Conservation (phyloP, 192 early-diverging fungal genomes). For the Thamnidium elegans region DNA sequence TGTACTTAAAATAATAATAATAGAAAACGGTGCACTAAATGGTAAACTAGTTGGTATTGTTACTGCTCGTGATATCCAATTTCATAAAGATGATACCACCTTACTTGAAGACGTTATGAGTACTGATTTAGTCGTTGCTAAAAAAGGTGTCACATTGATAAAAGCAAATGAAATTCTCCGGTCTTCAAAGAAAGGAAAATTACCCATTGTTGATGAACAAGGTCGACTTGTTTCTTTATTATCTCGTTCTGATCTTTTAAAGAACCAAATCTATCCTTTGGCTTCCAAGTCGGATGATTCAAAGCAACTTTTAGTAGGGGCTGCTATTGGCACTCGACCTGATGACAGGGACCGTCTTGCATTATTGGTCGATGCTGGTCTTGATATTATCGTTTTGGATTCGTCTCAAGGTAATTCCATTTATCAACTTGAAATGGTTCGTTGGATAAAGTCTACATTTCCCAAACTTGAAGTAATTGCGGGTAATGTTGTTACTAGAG, state of each 20-base stretch:
- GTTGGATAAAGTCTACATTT: conserved; percentile 87
- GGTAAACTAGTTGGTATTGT: conserved; percentile 95
- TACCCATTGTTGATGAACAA: conserved; percentile 87
- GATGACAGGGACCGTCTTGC: conserved; percentile 83
- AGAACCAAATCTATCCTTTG: conserved; percentile 94
- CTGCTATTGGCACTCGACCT: conserved; percentile 88
- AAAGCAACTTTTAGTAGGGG: conserved; percentile 92
- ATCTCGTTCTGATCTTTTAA: conserved; percentile 92
- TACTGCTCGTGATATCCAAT: conserved; percentile 95
- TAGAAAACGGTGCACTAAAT: conserved; percentile 79
- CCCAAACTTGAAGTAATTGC: conserved; percentile 86
- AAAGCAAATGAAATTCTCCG: conserved; percentile 90
- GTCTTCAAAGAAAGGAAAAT: conserved; percentile 93
- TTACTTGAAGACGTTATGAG: conserved; percentile 84
- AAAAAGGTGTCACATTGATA: conserved; percentile 82
- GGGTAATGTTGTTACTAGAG: conserved; percentile 96
- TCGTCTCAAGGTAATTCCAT: conserved; percentile 94
- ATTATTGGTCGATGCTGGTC: conserved; percentile 87
- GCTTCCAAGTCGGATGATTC: conserved; percentile 78
- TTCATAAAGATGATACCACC: conserved; percentile 67
- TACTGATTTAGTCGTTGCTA: conserved; percentile 81
- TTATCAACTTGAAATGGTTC: conserved; percentile 95
- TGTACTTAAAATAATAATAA: not conserved
- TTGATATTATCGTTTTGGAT: conserved; percentile 96
- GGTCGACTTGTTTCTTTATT: conserved; percentile 87